Base-by-base conservation (phyloP, 2,329 filamentous ascomycete species). In the Blastomyces percursus region DNA sequence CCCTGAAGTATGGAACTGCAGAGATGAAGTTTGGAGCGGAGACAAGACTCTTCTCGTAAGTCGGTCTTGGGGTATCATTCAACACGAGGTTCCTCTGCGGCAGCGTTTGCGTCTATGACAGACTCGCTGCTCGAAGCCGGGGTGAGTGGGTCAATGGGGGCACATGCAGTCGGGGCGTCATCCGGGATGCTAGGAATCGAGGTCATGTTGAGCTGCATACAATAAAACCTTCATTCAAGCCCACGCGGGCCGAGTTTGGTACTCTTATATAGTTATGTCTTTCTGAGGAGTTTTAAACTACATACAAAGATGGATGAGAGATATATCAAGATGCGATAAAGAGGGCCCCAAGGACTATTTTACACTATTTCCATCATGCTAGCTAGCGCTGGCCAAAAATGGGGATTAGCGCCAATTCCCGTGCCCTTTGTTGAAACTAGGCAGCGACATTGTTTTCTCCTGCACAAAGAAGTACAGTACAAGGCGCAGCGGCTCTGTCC, bases 91-190 rank as follows among this genome's bases (percentile, higher is more conserved):
- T 30, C 44, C 21, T 50, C 63, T 44, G 48, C 46, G n/a, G 42
- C 58, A 64, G 52, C 60, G 64, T 62, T 54, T 62, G 61, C 63
- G 68, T 62, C 63, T 67, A 44, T 61, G 67, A 67, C 30, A 67
- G 59, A 54, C 68, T 62, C 60, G 32, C n/a, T 64, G 32, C 24
- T 56, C 19, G 48, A 62, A n/a, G 63, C 27, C 38, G 63, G 59
- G 5, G 63, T 64, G 19, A 76, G 69, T 48, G 76, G 75, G 63
- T 77, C 76, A 60, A 75, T 70, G 48, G 74, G 70, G 64, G 75
- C 74, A 66, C 77, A 77, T 35, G 76, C 75, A 61, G 76, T 74
- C 64, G 75, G 75, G 64, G 71, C 73, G 61, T 76, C 75, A 40
- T 77, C 74, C 60, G 70, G 24, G 61, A 12, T 46, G 24, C n/a